Evolutionary conservation across 306 rosid species (phyloP), one percentile per base, ranked within the genome.

Genomic region (Acmispon strigosus): DNA sequence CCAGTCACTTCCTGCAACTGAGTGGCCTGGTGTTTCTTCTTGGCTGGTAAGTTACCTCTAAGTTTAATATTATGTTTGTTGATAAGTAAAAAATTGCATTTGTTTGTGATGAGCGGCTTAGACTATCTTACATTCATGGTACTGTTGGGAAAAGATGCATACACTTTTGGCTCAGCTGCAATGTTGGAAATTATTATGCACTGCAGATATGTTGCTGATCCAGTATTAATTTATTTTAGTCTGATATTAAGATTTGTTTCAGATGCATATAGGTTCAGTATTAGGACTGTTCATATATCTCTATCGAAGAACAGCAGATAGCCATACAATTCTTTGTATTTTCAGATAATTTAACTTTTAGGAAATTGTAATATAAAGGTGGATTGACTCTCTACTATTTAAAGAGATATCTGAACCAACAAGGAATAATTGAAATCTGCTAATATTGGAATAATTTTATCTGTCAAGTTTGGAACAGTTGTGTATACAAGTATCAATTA

Each of bases 1-100:
- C 86, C 97, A 95, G 66, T 81, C 97, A 15, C 81, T 91, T 80
- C 99, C 99, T 68, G 97, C 96, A 56, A 95, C 99, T 0, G 99
- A 82, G 78, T 89, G 91, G 75, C 99, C 99, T 4, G 96, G 84
- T 4, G 99, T 95, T 77, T 89, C 96, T 75, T 83, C 91, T 68
- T 95, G 96, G 96, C 88, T 95, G 96, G 99, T 95, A 50, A 61
- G 81, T 59, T 66, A 75, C 73, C 51, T 19, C 24, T 12, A 53
- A 20, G 18, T 69, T 67, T 36, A 71, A 37, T 62, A 34, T 44
- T 29, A 15, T 41, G 2, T 22, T 22, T 20, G 12, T 53, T 68
- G 66, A 63, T 20, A 69, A 57, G 42, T 60, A 48, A 55, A 32
- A 58, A 32, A 27, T n/a, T 61, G 44, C 7, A 5, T 67, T 36